Percentiles rank a stretch among this genome's conserved stretches.
Conservation (phyloP, 257 asterid genomes). For the Ballota nigra region DNA sequence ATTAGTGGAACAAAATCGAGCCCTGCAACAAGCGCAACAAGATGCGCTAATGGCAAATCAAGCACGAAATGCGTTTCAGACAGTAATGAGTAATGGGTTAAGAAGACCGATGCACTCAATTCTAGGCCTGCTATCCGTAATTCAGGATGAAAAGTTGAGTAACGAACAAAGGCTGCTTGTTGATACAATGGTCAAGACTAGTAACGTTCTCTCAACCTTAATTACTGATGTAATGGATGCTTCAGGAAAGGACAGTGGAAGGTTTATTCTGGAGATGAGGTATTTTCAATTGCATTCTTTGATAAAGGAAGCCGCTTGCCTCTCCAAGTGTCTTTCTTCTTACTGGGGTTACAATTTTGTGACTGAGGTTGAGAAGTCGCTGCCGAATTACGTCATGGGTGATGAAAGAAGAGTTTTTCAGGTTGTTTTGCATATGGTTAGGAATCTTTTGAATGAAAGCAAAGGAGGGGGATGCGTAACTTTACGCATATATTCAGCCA, state of each 20-base stretch:
- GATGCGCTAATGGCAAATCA: conserved; percentile 84
- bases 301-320: conserved; percentile 80
- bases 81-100: conserved; percentile 79
- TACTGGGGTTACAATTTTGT: conserved; percentile 56
- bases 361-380: conserved; percentile 64
- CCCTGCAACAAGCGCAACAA: conserved; percentile 71
- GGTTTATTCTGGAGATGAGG: conserved; percentile 60
- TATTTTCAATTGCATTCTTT: conserved; percentile 61
- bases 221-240: conserved; percentile 75
- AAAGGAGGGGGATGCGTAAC: conserved; percentile 56
- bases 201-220: conserved; percentile 68
- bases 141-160: conserved; percentile 65
- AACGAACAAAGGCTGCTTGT: conserved; percentile 63
- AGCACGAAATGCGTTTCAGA: conserved; percentile 78
- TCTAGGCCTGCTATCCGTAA: conserved; percentile 64
- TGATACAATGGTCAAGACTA: conserved; percentile 68
- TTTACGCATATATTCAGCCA: conserved; percentile 49
- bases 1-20: conserved; percentile 73
- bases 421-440: conserved; percentile 82
- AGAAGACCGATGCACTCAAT: conserved; percentile 94
- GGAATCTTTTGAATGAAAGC: conserved; percentile 59
- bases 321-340: conserved; percentile 72
- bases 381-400: conserved; percentile 85
- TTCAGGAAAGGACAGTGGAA: conserved; percentile 54
- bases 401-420: conserved; percentile 87